phyloP scores from a whole-genome alignment of 2,329 filamentous ascomycete genomes.

The Fusarium poae region DNA sequence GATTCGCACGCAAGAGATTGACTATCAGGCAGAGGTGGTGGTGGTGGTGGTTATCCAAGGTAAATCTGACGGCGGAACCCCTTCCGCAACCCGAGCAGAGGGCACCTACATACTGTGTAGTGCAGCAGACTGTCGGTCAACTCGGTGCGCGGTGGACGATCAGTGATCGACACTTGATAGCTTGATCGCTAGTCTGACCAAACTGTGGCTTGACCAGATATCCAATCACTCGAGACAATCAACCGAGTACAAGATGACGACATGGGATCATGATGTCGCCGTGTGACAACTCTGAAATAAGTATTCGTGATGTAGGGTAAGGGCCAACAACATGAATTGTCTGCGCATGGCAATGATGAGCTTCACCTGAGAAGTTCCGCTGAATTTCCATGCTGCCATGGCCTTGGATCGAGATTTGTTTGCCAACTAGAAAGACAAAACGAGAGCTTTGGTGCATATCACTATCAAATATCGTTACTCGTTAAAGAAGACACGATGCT shows the following conservation, averaged over 20 bases:
- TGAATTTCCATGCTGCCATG: constrained; percentile 1
- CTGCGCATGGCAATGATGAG: constrained; percentile 24
- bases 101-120: neutral
- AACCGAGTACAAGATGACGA: constrained; percentile 30
- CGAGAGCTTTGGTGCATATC: neutral
- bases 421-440: neutral
- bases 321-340: constrained; percentile 2
- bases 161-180: constrained; percentile 35
- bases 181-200: constrained; percentile 28
- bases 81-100: constrained; percentile 27
- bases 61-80: constrained; percentile 33
- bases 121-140: constrained; percentile 11
- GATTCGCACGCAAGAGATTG: constrained; percentile 5
- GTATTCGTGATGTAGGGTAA: constrained; percentile 17
- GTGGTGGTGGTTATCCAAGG: constrained; percentile 15
- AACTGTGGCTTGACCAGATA: constrained; percentile 27
- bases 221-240: constrained; percentile 26
- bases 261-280: constrained; percentile 24
- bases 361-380: neutral
- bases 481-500: neutral
- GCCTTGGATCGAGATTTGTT: constrained; percentile 12
- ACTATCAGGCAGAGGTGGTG: neutral
- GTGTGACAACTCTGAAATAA: constrained; percentile 20
- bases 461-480: constrained; percentile 16
- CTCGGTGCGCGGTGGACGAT: constrained; percentile 35